Evolutionary conservation across 192 early-diverging fungal species (phyloP), one percentile per base, ranked within the genome.

Genomic region (Backusella macrospora): DNA sequence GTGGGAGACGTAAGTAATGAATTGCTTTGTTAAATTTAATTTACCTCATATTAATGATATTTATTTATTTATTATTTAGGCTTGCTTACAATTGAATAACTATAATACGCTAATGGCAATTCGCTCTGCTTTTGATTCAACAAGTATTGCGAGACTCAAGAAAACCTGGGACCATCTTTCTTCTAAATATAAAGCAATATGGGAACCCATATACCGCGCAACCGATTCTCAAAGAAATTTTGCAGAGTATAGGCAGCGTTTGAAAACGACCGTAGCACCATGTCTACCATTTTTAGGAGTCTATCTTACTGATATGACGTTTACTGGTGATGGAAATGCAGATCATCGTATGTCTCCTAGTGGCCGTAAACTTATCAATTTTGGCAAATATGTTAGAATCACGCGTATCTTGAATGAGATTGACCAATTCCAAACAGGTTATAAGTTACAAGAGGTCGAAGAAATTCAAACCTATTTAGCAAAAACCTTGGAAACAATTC

Each of bases 341-440:
- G 87, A 96, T 73, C 77, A 82, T 67, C 78, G 94, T 37, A 77
- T 83, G 44, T 84, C 75, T 63, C 72, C 83, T 59, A 78, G 75
- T 73, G 68, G 78, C 23, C 81, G 81, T 16, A 81, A 85, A n/a
- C 83, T 96, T 14, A 94, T 97, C 86, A 97, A 97, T 81, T 95
- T 96, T 85, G 85, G 85, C 79, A 96, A 96, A 83, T 86, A 90
- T 55, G 84, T 86, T 76, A 93, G 91, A 77, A 92, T 90, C 6
- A 92, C 94, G 1, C 90, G 91, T 68, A 90, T 95, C 52, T 85
- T 97, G 71, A 90, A 89, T 38, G 92, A 95, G 68, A 90, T 95
- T 68, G 90, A 94, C 77, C 90, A 93, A 80, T 97, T 90, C 82
- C 94, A 95, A 81, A 86, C 86, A 15, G 87, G 90, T 39, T 97